phyloP scores from a whole-genome alignment of 495 filamentous ascomycete species.

The Neurospora cerealis region DNA sequence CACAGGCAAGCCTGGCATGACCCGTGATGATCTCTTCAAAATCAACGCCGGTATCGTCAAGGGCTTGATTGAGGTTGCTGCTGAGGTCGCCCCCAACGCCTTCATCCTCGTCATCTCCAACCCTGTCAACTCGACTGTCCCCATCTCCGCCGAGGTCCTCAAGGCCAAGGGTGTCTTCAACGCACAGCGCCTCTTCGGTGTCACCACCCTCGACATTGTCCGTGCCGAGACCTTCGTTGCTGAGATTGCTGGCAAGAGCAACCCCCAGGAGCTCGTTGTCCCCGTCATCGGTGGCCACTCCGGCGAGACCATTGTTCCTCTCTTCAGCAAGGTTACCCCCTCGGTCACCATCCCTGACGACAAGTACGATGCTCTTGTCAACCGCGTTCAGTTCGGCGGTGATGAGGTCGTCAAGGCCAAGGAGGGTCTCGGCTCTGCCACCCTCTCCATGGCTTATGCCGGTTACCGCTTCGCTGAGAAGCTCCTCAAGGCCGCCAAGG shows the following conservation, averaged over 20 bases:
- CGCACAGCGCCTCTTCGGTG: slow-evolving; percentile 88
- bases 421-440: slow-evolving; percentile 89
- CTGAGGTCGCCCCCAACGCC: slow-evolving; percentile 80
- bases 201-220: slow-evolving; percentile 96
- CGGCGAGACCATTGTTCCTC: slow-evolving; percentile 92
- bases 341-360: slow-evolving; percentile 71
- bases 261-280: slow-evolving; percentile 70
- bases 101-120: slow-evolving; percentile 96
- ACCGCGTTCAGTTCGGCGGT: slow-evolving; percentile 95
- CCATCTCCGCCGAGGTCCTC: slow-evolving; percentile 92
- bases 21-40: slow-evolving; percentile 97
- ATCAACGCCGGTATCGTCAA: slow-evolving; percentile 94
- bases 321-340: slow-evolving; percentile 85
- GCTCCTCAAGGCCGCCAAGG: slow-evolving; percentile 76
- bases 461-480: slow-evolving; percentile 92
- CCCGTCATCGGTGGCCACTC: slow-evolving; percentile 97
- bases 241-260: slow-evolving; percentile 67
- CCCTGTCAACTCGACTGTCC: slow-evolving; percentile 97
- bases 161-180: slow-evolving; percentile 90
- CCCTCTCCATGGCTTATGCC: slow-evolving; percentile 95
- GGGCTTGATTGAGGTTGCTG: slow-evolving; percentile 72
- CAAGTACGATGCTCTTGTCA: slow-evolving; percentile 75
- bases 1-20: slow-evolving; percentile 97
- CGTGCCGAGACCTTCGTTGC: slow-evolving; percentile 95
- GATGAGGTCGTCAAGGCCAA: slow-evolving; percentile 99